Evolutionary conservation across 148 eudicot species (phyloP), one percentile per base, ranked within the genome.

Genomic region (Hydrangea macrophylla): DNA sequence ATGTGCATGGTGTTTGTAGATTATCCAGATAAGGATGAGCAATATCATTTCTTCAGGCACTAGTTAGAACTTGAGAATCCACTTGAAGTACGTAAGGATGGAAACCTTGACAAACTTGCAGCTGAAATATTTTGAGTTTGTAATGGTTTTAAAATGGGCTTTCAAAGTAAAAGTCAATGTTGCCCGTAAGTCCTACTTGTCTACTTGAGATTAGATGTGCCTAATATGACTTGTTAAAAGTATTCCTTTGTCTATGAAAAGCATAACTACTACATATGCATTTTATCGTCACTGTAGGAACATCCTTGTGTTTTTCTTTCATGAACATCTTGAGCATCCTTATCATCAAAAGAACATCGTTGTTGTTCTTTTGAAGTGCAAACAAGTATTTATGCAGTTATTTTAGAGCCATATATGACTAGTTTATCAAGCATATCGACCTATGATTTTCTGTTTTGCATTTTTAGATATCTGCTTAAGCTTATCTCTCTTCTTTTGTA

Each of bases 21-120:
- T n/a, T 95, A 91, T 72, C 99, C 99, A 55, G 81, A 71, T 78
- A 87, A 83, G 84, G 97, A 85, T 42, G 96, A 86, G 57, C 99
- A 95, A 57, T 89, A 80, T 73, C 88, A 87, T 80, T 95, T 95
- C 82, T 89, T 91, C 83, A 91, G 90, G 83, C 89, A 95, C 78
- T 95, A 95, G 75, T 79, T 95, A 22, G 67, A 50, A 36, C 92
- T 93, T 57, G 85, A 89, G 67, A 77, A 77, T 39, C 90, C 99
- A 35, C n/a, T 76, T 50, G 88, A 89, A 96, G 96, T 91, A 75
- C 32, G 73, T 63, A 42, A 42, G 33, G 37, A 59, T 58, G 48
- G 11, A 57, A 64, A 42, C 45, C 7, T 42, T 37, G 22, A 63
- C 26, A 62, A 54, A 55, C 26, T 55, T 54, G 42, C 37, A 36